phyloP scores from a whole-genome alignment of 2,329 filamentous ascomycete genomes.

The Aspergillus fructus region DNA sequence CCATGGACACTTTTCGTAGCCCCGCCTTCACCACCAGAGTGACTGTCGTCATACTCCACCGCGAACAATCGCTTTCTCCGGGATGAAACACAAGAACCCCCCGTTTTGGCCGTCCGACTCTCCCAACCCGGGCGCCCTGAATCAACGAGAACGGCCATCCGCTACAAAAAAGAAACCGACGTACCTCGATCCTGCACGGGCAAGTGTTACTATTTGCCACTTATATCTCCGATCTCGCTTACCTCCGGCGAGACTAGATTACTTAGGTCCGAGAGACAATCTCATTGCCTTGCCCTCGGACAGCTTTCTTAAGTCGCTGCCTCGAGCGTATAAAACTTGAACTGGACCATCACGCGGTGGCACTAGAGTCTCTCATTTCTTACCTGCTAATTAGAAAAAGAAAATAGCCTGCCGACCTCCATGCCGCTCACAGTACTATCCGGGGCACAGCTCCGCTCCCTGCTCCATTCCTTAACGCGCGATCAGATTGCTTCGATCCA shows the following conservation, averaged over 20 bases:
- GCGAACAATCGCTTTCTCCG: slow-evolving; percentile 3
- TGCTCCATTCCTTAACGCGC: slow-evolving; percentile 56
- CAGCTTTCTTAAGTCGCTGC: not conserved
- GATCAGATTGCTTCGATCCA: slow-evolving; percentile 61
- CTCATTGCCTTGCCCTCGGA: not conserved
- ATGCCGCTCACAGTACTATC: slow-evolving; percentile 64
- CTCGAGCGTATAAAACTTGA: not conserved
- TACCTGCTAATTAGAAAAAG: not conserved
- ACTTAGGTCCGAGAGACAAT: not conserved
- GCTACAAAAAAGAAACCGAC: not conserved
- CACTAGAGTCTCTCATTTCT: not conserved
- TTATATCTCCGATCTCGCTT: not conserved
- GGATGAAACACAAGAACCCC: not conserved
- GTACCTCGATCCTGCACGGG: not conserved
- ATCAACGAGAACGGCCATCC: not conserved
- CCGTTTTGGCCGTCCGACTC: not conserved
- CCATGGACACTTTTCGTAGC: not conserved
- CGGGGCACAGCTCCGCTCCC: slow-evolving; percentile 53
- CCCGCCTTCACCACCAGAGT: not conserved
- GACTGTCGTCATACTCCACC: not conserved
- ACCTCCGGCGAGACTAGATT: not conserved
- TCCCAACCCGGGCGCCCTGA: not conserved
- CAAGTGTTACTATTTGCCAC: not conserved
- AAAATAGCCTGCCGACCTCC: not conserved
- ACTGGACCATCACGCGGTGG: not conserved